Evolutionary conservation across 1,284 basidiomycete species (phyloP), one percentile per base, ranked within the genome.

Genomic region (Neotropicomus parvogracilis): DNA sequence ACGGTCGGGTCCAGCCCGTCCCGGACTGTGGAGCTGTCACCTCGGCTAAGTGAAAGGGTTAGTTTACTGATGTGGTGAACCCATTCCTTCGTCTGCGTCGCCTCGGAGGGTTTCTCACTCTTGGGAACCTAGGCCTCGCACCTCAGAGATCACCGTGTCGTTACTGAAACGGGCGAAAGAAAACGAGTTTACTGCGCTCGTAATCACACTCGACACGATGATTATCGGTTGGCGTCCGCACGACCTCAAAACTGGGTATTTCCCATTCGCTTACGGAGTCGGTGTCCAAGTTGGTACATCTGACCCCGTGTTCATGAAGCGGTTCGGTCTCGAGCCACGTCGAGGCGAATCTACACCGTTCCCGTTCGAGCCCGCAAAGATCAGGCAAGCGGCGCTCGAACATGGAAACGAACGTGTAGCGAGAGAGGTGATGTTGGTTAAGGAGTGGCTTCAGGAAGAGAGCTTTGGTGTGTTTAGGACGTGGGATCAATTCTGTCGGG

Each of bases 271-370:
- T 6, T 79, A 84, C 52, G 82, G 81, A 16, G 66, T 80, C 17
- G 83, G 41, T 10, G 11, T 17, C 4, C 41, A 33, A 11, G n/a
- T 26, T 33, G 83, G 80, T 29, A 67, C 65, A 9, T 78, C 80
- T 2, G 88, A 91, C 63, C 87, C 88, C 0, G 80, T 80, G 14
- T 88, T 87, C 64, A 86, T 87, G 83, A 64, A 63, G 1, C 66
- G 70, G 16, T 69, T 75, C 52, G 72, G 72, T 16, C 65, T 69
- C 21, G 63, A 76, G 55, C 70, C 75, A 4, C 62, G 72, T 21
- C n/a, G n/a, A n/a, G 63, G 72, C 43, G 73, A 75, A 40, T 68
- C 60, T 21, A 72, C 78, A 0, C 54, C 66, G 31, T 85, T 81
- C 59, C 83, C 84, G 4, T 84, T 82, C 59, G 70, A n/a, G n/a